Conservation (phyloP, 106 monocot genomes). For the Dioscorea alata region DNA sequence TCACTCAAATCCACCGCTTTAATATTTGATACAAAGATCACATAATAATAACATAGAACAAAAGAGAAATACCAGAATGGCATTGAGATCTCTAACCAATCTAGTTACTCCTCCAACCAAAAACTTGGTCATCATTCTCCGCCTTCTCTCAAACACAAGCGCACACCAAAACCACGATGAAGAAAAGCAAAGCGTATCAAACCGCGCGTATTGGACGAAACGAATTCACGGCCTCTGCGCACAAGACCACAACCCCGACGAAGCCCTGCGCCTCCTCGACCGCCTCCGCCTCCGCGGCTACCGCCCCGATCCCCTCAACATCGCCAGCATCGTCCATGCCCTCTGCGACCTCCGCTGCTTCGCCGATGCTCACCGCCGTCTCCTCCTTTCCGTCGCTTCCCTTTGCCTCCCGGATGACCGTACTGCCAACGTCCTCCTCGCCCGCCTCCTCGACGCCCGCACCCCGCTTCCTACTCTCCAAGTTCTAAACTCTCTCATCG, state of each 20-base stretch:
- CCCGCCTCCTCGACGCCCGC: slow-evolving; percentile 56
- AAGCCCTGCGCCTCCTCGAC: slow-evolving; percentile 60
- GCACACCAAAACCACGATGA: not conserved
- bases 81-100: too few relatives aligned
- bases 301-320: slow-evolving; percentile 35
- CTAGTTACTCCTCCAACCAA: too few relatives aligned
- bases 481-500: slow-evolving; percentile 28
- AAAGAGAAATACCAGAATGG: too few relatives aligned
- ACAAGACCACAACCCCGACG: slow-evolving; percentile 18
- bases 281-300: slow-evolving; percentile 51
- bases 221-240: slow-evolving; percentile 31
- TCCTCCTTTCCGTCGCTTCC: slow-evolving; percentile 34
- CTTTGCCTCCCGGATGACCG: slow-evolving; percentile 43
- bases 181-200: slow-evolving; percentile 10
- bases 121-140: not conserved
- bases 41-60: too few relatives aligned
- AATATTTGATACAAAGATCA: not conserved
- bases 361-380: slow-evolving; percentile 74
- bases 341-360: slow-evolving; percentile 57
- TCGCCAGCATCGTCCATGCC: slow-evolving; percentile 43
- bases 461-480: slow-evolving; percentile 48
- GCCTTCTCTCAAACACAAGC: not conserved
- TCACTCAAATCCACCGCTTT: too few relatives aligned
- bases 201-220: slow-evolving; percentile 33
- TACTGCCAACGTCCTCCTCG: slow-evolving; percentile 43